Evolutionary conservation across 2,329 filamentous ascomycete species (phyloP).

Genomic region (Diaporthe nobilis): DNA sequence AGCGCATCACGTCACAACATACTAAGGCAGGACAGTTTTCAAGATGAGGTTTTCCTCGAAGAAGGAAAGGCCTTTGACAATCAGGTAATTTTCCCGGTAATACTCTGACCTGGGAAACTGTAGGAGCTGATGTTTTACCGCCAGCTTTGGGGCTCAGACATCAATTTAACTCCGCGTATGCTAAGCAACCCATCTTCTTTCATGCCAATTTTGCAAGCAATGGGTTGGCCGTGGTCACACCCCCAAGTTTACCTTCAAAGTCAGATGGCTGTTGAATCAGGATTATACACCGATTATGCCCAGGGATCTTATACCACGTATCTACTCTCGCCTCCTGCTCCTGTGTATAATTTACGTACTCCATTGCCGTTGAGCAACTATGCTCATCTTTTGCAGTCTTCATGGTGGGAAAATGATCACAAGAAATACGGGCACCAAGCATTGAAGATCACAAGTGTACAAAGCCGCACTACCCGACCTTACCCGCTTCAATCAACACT

Average conservation of each 20-base stretch:
- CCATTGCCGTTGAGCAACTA: neutral
- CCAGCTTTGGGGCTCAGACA: slow-evolving; percentile 1
- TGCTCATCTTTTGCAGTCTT: neutral
- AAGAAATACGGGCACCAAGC: neutral
- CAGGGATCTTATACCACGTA: neutral
- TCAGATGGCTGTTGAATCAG: neutral
- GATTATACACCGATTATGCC: neutral
- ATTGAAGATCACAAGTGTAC: neutral
- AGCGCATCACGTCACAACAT: neutral
- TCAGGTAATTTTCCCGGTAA: neutral
- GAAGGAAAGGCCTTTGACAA: slow-evolving; percentile 19
- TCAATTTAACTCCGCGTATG: neutral
- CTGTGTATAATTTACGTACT: neutral
- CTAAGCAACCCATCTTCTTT: neutral
- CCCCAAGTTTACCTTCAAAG: slow-evolving; percentile 2
- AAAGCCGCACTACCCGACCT: neutral
- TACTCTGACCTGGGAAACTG: no score
- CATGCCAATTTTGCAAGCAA: neutral
- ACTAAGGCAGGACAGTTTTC: neutral
- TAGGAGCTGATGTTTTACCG: neutral
- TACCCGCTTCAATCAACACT: neutral
- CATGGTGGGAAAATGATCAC: neutral
- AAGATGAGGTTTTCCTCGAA: slow-evolving; percentile 14
- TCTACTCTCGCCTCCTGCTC: neutral
- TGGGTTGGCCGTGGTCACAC: slow-evolving; percentile 1